Evolutionary conservation across 164 flowering plant genomes (phyloP).

Genomic region (Berberis vulgaris): DNA sequence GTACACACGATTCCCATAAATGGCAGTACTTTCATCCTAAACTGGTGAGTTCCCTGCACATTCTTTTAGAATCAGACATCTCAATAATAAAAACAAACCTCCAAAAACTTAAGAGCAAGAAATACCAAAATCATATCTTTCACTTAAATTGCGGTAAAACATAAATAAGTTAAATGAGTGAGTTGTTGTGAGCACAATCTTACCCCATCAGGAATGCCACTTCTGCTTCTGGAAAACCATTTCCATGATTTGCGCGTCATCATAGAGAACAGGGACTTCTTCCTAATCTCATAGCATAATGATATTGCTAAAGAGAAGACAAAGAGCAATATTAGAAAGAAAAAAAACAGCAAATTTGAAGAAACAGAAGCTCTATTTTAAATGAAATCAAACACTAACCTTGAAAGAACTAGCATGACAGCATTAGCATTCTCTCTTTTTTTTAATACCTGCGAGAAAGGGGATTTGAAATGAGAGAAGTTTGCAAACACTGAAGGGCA

Average conservation of each 20-base stretch:
- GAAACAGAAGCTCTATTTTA: too few species aligned
- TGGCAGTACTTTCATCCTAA: slow-evolving; percentile 57
- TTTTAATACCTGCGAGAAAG: too few species aligned
- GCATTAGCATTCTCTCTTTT: too few species aligned
- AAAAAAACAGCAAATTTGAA: too few species aligned
- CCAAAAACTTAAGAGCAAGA: too few species aligned
- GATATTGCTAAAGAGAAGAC: too few species aligned
- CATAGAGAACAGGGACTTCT: slow-evolving; percentile 36
- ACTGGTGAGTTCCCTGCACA: slow-evolving; percentile 48
- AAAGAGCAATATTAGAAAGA: too few species aligned
- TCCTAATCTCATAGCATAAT: slow-evolving; percentile 24
- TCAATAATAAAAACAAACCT: not conserved
- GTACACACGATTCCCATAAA: slow-evolving; percentile 57
- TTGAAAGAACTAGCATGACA: too few species aligned
- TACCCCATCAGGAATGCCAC: slow-evolving; percentile 45
- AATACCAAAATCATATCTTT: not conserved
- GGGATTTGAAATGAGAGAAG: too few species aligned
- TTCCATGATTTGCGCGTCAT: slow-evolving; percentile 44
- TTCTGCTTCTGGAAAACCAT: slow-evolving; percentile 33
- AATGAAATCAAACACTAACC: too few species aligned
- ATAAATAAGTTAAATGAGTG: not conserved
- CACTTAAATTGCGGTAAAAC: not conserved
- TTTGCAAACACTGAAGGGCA: too few species aligned
- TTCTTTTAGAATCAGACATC: not conserved
- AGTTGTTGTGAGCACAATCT: not conserved